Conservation (phyloP, 345 rosid genomes). For the Pistacia vera region DNA sequence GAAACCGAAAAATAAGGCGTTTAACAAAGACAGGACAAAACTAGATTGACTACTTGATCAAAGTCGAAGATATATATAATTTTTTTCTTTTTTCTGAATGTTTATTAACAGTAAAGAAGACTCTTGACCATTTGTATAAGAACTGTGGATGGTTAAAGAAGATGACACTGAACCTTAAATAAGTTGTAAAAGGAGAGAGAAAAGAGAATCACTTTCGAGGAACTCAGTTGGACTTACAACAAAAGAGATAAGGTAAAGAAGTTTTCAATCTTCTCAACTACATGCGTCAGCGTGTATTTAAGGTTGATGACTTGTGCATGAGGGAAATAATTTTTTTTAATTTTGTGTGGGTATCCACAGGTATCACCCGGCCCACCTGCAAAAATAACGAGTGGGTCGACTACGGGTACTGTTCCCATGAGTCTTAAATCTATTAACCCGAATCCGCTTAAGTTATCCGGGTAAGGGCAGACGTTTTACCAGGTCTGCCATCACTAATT, state of each 20-base stretch:
- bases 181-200: background rate
- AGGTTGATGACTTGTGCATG: background rate
- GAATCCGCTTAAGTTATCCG: too few species aligned
- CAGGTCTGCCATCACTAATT: background rate
- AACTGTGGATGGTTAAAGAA: background rate
- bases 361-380: too few species aligned
- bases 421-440: too few species aligned
- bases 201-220: background rate
- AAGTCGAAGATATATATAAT: background rate
- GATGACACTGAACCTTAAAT: background rate
- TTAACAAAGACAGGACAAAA: slow-evolving; percentile 24
- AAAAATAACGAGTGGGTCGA: too few species aligned
- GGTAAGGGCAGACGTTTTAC: too few species aligned
- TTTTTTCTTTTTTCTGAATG: background rate
- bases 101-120: background rate
- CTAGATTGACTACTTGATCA: slow-evolving; percentile 3
- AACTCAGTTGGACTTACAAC: background rate
- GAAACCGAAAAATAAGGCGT: slow-evolving; percentile 14
- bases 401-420: too few species aligned
- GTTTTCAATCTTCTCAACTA: background rate
- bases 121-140: background rate
- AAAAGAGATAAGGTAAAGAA: background rate
- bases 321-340: too few species aligned
- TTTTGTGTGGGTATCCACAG: too few species aligned
- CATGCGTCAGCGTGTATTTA: background rate